These are phyloP conservation scores for Neoarthrinium moseri DNA, from an alignment of 2,329 filamentous ascomycete genomes.

Conservation along the genomic window DNA sequence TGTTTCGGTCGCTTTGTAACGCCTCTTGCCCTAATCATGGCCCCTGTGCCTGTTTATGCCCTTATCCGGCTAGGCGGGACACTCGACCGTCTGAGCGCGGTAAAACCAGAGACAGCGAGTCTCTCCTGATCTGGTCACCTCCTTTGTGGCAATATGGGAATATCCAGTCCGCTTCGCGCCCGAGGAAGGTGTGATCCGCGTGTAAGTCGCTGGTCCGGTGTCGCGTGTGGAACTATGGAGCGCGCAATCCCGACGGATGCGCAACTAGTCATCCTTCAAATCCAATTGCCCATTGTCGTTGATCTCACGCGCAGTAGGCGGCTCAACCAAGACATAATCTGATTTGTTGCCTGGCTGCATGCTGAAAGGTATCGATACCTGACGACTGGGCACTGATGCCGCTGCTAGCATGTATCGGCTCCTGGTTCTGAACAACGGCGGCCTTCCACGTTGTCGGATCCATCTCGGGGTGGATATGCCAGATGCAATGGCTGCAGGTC, in stretches of 20 bases:
- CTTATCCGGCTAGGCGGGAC: slow-evolving; percentile 3
- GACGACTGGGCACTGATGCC: slow-evolving; percentile 13
- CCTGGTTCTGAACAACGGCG: slow-evolving; percentile 3
- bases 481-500: slow-evolving; percentile 9
- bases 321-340: slow-evolving; percentile 1
- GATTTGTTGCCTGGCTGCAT: neutral
- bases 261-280: too few species aligned
- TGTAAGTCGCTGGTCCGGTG: neutral
- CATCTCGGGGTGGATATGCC: slow-evolving; percentile 9
- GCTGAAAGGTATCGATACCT: slow-evolving; percentile 10
- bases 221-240: slow-evolving; percentile 1
- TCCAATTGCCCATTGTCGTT: too few species aligned
- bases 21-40: slow-evolving; percentile 3
- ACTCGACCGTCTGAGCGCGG: neutral
- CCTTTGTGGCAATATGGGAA: slow-evolving; percentile 3
- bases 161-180: neutral
- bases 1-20: neutral
- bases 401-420: slow-evolving; percentile 8
- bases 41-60: neutral
- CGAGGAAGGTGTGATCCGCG: slow-evolving; percentile 1
- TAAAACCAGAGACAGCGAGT: slow-evolving; percentile 3
- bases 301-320: slow-evolving; percentile 4
- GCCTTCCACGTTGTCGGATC: slow-evolving; percentile 11
- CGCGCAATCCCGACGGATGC: too few species aligned
- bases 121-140: neutral